Base-by-base conservation (phyloP, 306 rosid species). In the Argentina anserina region DNA sequence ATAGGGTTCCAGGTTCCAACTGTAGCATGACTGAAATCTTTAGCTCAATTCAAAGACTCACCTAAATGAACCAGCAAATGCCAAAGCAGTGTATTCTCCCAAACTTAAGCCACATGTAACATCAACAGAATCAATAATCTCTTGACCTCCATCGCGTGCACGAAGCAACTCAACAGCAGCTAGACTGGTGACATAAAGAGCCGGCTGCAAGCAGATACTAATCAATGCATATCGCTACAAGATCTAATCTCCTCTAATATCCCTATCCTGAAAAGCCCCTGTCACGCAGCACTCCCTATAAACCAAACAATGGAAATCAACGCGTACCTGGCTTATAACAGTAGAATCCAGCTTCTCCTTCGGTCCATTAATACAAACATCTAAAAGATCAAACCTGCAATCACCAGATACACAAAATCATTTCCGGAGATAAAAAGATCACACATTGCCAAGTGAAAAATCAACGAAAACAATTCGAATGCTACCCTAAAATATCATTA, bases 141-240 rank as follows among this genome's bases (percentile, higher is more conserved):
- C 88, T 81, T 88, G 96, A 40, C 97, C 99, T 75, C 97, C 99
- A 58, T 94, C 92, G 13, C 89, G 87, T 5, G 80, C 85, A 72
- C 97, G 92, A 67, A 94, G 92, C 60, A 94, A 81, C 88, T 94
- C 99, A 47, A 94, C 93, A 53, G 99, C 97, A 67, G 99, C 99
- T 65, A 95, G 96, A 83, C 99, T 90, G 39, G 97, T 90, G 73
- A 95, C 99, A 59, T 91, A 95, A 65, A 95, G 86, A 72, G 97
- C 97, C n/a, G 99, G 99, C 99, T 95, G 97, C 77, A 87, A 47
- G 69, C 55, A 66, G 53, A 79, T 34, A 71, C 82, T 47, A 68
- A 77, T 71, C 68, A 46, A 67, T 52, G 66, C 40, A 23, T 39
- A 46, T 9, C 50, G 68, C 1, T 3, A 45, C 73, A 25, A 39